phyloP scores from a whole-genome alignment of 73 alveolate species.

The Stentor roeselii region DNA sequence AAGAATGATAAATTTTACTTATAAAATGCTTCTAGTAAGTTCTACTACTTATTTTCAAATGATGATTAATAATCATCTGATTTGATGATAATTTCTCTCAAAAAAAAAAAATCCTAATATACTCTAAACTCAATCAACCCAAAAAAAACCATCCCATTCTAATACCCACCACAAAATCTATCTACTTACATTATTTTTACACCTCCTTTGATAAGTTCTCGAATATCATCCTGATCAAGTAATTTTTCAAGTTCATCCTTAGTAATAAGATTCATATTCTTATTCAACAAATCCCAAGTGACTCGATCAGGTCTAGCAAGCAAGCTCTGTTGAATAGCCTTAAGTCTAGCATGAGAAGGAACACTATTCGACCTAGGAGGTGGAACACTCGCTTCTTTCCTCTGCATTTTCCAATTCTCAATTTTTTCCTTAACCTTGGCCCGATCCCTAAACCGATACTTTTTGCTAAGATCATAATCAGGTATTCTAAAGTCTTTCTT shows the following conservation, averaged over 20 bases:
- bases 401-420: neutral
- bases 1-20: no score
- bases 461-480: slow-evolving; percentile 16
- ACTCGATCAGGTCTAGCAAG: neutral
- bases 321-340: neutral
- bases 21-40: no score
- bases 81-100: no score
- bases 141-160: no score
- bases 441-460: neutral
- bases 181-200: neutral
- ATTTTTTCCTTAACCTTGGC: neutral
- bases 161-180: no score
- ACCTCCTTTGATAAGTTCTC: neutral
- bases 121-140: no score
- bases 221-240: neutral
- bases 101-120: no score
- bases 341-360: slow-evolving; percentile 5
- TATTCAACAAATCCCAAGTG: slow-evolving; percentile 7
- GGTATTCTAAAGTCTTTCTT: slow-evolving; percentile 4
- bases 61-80: no score
- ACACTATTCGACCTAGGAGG: neutral
- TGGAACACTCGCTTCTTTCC: neutral
- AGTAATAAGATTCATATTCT: neutral
- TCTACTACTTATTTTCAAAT: no score
- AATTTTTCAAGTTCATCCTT: neutral